These are phyloP conservation scores for Trichoderma koningii DNA, from an alignment of 2,329 filamentous ascomycete species.

Conservation along the genomic window DNA sequence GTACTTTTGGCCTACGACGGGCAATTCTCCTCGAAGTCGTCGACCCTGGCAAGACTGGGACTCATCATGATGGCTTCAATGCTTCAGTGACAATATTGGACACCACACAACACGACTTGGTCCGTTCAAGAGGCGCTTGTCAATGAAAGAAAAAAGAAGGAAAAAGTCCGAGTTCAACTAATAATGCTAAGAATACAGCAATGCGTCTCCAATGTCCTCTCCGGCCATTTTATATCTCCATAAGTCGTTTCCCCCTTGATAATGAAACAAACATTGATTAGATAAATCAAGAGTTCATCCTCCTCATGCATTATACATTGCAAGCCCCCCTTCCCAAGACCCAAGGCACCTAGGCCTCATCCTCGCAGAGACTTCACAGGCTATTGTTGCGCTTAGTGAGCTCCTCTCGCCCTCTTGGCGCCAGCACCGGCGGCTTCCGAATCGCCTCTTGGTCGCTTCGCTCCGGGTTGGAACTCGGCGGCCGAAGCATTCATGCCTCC, in stretches of 20 bases:
- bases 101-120: too few relatives aligned
- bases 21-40: neutral
- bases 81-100: too few relatives aligned
- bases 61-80: too few relatives aligned
- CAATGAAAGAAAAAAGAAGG: neutral
- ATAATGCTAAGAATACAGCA: conserved; percentile 25
- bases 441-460: conserved; percentile 60
- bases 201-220: conserved; percentile 13
- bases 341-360: neutral
- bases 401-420: conserved; percentile 47
- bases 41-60: too few relatives aligned
- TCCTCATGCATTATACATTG: conserved; percentile 25
- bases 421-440: conserved; percentile 45
- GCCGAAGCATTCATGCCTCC: conserved; percentile 53
- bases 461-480: conserved; percentile 59
- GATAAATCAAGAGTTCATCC: conserved; percentile 12
- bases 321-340: conserved; percentile 1
- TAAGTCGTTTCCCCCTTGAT: neutral
- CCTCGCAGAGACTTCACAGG: neutral
- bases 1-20: neutral
- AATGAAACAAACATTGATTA: conserved; percentile 13
- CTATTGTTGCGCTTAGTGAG: conserved; percentile 36
- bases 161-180: conserved; percentile 13
- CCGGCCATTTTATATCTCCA: conserved; percentile 23
- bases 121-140: neutral